Evolutionary conservation across 768 basidiomycete genomes (phyloP).

Genomic region (Saitozyma sp.): DNA sequence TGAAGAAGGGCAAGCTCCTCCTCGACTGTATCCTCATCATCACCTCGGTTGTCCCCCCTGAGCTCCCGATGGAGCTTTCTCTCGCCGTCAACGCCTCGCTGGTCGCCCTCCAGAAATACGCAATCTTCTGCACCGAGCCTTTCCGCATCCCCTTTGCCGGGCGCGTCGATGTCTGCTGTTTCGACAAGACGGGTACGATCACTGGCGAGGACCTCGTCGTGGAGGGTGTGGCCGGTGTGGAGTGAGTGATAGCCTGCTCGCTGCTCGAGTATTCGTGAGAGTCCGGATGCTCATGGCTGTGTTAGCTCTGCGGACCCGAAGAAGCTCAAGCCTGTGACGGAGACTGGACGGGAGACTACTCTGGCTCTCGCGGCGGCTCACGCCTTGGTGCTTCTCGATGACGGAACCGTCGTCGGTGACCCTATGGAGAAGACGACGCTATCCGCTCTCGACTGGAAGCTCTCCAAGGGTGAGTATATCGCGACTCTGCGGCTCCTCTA

Average conservation of each 20-base stretch:
- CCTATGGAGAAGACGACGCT: slow-evolving; percentile 99
- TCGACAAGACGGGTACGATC: slow-evolving; percentile 99
- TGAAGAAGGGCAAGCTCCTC: slow-evolving; percentile 92
- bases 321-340: slow-evolving; percentile 73
- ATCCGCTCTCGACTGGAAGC: slow-evolving; percentile 83
- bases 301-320: slow-evolving; percentile 63
- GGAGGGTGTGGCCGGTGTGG: slow-evolving; percentile 86
- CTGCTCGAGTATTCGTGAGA: neutral
- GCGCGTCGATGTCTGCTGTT: slow-evolving; percentile 95
- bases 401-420: slow-evolving; percentile 90
- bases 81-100: slow-evolving; percentile 93
- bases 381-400: slow-evolving; percentile 89
- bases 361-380: slow-evolving; percentile 90
- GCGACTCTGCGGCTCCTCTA: neutral
- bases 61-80: slow-evolving; percentile 95
- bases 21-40: slow-evolving; percentile 95
- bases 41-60: slow-evolving; percentile 96
- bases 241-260: slow-evolving; percentile 60
- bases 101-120: slow-evolving; percentile 87
- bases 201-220: slow-evolving; percentile 93
- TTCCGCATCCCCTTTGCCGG: slow-evolving; percentile 97
- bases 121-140: slow-evolving; percentile 98
- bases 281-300: neutral
- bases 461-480: slow-evolving; percentile 59
- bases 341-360: slow-evolving; percentile 73